phyloP scores from a whole-genome alignment of 768 basidiomycete species.

The Trametes cingulata region DNA sequence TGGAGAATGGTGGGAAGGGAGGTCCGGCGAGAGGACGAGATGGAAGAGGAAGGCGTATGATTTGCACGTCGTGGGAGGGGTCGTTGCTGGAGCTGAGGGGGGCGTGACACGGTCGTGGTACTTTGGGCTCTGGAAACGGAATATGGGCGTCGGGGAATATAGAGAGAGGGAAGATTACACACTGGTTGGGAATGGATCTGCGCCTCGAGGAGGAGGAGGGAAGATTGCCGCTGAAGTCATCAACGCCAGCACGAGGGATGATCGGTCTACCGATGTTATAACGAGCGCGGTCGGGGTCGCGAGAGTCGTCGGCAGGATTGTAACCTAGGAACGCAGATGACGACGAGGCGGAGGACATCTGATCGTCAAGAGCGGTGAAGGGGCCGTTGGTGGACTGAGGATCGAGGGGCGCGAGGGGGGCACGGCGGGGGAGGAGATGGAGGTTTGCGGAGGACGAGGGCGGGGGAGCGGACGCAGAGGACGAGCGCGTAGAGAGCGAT shows the following conservation, averaged over 20 bases:
- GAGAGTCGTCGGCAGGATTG: slow-evolving; percentile 26
- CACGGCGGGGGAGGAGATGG: slow-evolving; percentile 22
- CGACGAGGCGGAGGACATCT: slow-evolving; percentile 28
- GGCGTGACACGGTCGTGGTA: slow-evolving; percentile 19
- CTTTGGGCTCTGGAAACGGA: slow-evolving; percentile 16
- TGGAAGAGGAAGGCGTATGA: slow-evolving; percentile 26
- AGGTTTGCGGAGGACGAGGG: slow-evolving; percentile 11
- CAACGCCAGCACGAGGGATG: slow-evolving; percentile 21
- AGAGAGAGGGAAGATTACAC: slow-evolving; percentile 13
- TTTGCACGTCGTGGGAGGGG: slow-evolving; percentile 21
- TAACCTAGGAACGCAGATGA: slow-evolving; percentile 25
- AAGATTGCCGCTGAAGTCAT: slow-evolving; percentile 19
- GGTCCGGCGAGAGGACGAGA: slow-evolving; percentile 26
- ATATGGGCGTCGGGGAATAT: slow-evolving; percentile 3
- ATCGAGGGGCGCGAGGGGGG: slow-evolving; percentile 31
- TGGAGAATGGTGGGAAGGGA: slow-evolving; percentile 33
- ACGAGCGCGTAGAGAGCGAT: slow-evolving; percentile 16
- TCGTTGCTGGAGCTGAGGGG: slow-evolving; percentile 14
- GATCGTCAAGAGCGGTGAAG: slow-evolving; percentile 25
- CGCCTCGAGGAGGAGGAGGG: slow-evolving; percentile 22
- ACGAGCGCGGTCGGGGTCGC: slow-evolving; percentile 24
- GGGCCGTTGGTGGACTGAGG: slow-evolving; percentile 27
- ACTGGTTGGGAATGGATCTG: slow-evolving; percentile 30
- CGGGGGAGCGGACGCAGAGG: slow-evolving; percentile 6
- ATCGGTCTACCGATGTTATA: slow-evolving; percentile 28